Evolutionary conservation across 208 protist genomes (phyloP).

Genomic region (Crithidia bombi): DNA sequence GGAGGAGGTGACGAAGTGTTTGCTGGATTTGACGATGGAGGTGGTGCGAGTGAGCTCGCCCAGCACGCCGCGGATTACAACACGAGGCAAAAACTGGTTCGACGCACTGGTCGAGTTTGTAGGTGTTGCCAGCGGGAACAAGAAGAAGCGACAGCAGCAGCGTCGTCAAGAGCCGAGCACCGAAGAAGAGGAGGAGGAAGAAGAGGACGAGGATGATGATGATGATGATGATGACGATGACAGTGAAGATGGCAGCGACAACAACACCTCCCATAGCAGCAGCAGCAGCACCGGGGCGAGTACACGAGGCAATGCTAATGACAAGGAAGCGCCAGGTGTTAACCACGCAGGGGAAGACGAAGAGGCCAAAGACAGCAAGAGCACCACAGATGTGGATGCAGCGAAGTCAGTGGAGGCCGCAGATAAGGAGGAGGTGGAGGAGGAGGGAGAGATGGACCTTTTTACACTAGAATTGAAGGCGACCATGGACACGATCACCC

Average conservation of each 20-base stretch:
- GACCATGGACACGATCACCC: constrained; percentile 65
- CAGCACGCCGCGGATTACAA: constrained; percentile 52
- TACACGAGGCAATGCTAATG: background rate
- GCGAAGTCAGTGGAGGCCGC: background rate
- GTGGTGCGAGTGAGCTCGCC: constrained; percentile 50
- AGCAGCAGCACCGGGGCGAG: constrained; percentile 11
- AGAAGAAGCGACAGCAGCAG: constrained; percentile 56
- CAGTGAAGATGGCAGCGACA: constrained; percentile 27
- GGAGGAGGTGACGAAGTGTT: constrained; percentile 71
- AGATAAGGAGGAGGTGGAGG: background rate
- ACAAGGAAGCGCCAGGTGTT: constrained; percentile 32
- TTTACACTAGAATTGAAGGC: constrained; percentile 56
- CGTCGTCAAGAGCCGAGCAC: constrained; percentile 24
- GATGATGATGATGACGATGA: constrained; percentile 24
- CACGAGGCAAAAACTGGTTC: constrained; percentile 82
- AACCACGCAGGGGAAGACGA: constrained; percentile 1
- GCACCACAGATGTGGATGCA: background rate
- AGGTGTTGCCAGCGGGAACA: constrained; percentile 71
- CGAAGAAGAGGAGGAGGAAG: constrained; percentile 27
- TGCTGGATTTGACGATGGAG: constrained; percentile 66
- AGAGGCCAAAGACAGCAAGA: constrained; percentile 10
- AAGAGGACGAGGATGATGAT: constrained; percentile 36
- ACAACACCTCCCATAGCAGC: constrained; percentile 23
- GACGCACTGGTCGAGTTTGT: constrained; percentile 80
- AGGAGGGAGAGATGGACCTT: constrained; percentile 31